Evolutionary conservation across 208 protist species (phyloP).

Genomic region (Leishmania arabica): DNA sequence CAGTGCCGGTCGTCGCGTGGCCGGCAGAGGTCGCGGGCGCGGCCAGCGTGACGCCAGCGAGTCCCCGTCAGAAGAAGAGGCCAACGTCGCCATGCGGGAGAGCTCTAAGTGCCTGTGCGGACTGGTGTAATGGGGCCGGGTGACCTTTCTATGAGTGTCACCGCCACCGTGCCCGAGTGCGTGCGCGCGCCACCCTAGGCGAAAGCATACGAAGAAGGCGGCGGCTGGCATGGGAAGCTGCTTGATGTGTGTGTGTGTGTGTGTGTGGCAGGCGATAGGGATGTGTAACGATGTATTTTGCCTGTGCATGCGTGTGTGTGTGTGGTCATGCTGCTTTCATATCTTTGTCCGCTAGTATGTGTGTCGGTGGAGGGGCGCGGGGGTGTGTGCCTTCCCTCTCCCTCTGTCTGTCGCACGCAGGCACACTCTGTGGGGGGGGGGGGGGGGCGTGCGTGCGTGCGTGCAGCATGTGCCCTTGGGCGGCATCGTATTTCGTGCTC

Average conservation of each 20-base stretch:
- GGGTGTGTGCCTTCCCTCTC: too few relatives aligned
- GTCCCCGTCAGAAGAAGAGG: conserved; percentile 26
- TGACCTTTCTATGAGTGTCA: not conserved
- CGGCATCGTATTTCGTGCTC: too few relatives aligned
- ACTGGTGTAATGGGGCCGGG: conserved; percentile 12
- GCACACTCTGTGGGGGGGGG: too few relatives aligned
- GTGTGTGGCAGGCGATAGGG: not conserved
- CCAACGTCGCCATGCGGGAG: conserved; percentile 36
- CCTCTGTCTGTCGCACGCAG: not conserved
- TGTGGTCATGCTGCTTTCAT: not conserved
- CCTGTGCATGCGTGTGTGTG: too few relatives aligned
- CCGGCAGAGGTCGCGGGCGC: not conserved
- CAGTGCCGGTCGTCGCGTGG: not conserved
- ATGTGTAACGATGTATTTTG: too few relatives aligned
- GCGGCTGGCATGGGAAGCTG: not conserved
- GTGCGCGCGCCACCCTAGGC: not conserved
- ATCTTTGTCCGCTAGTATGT: not conserved
- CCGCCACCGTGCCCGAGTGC: not conserved
- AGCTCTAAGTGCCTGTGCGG: conserved; percentile 44
- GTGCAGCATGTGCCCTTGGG: too few relatives aligned
- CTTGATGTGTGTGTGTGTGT: not conserved
- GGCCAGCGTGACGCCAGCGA: conserved; percentile 9
- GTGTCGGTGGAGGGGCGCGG: not conserved
- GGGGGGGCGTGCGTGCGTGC: too few relatives aligned
- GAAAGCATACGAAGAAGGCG: not conserved